Evolutionary conservation across 441 rosid species (phyloP).

Genomic region (Aleurites moluccanus): DNA sequence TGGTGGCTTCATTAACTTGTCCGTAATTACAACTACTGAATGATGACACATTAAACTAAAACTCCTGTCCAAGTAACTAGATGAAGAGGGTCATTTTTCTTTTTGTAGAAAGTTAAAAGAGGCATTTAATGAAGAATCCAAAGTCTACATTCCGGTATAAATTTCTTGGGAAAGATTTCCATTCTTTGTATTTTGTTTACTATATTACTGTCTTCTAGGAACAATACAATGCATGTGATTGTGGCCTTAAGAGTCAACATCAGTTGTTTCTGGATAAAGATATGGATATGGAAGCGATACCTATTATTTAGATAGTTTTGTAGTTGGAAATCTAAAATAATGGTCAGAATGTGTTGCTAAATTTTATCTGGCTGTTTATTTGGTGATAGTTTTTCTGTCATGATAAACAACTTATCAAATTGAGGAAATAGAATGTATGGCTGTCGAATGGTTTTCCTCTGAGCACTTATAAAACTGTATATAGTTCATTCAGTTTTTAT

Average conservation of each 20-base stretch:
- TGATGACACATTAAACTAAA: neutral
- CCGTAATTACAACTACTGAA: neutral
- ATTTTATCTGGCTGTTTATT: conserved; percentile 8
- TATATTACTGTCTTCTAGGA: neutral
- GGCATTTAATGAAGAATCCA: neutral
- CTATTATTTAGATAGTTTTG: neutral
- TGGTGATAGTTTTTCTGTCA: neutral
- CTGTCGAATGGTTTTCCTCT: neutral
- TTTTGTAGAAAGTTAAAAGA: neutral
- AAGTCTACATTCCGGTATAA: neutral
- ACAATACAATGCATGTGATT: neutral
- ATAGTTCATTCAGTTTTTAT: neutral
- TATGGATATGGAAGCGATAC: neutral
- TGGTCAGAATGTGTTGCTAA: neutral
- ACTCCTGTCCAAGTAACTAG: neutral
- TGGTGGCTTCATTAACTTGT: neutral
- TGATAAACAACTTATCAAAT: neutral
- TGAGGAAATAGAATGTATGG: neutral
- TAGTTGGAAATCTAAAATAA: neutral
- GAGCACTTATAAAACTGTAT: neutral
- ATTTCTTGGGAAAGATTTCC: neutral
- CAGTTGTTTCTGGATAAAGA: neutral
- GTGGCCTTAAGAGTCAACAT: conserved; percentile 9
- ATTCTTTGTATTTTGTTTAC: neutral
- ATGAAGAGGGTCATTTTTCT: neutral